Percentiles rank a stretch among this genome's conserved stretches.
These are phyloP conservation scores for Ceratobasidium sp. DNA, from an alignment of 1,284 basidiomycete species.

Conservation along the genomic window DNA sequence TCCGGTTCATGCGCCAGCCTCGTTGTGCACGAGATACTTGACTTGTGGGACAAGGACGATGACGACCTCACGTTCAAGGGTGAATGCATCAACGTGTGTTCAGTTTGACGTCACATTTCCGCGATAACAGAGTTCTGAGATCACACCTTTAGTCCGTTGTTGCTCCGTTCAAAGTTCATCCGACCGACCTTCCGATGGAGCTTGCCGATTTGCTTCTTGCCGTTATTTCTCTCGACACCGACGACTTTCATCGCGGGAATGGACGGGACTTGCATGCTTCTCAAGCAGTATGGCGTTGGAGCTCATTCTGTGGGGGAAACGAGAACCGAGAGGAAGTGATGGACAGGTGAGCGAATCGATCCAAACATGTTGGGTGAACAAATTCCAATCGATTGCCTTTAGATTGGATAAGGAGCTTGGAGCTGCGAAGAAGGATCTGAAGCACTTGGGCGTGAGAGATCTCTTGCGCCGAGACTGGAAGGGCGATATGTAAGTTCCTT, in stretches of 20 bases:
- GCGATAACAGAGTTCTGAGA: neutral
- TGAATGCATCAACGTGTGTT: slow-evolving; percentile 31
- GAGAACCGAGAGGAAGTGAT: slow-evolving; percentile 29
- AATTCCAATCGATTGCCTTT: neutral
- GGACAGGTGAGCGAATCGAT: slow-evolving; percentile 14
- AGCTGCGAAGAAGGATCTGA: slow-evolving; percentile 30
- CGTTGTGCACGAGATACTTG: slow-evolving; percentile 29
- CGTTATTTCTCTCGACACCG: slow-evolving; percentile 35
- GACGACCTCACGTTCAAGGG: slow-evolving; percentile 15
- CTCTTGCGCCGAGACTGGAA: slow-evolving; percentile 30
- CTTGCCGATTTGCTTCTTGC: slow-evolving; percentile 30
- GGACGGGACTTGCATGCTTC: slow-evolving; percentile 30
- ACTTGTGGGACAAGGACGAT: slow-evolving; percentile 32
- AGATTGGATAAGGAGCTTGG: slow-evolving; percentile 37
- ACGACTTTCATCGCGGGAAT: slow-evolving; percentile 36
- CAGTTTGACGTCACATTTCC: neutral
- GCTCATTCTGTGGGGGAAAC: slow-evolving; percentile 29
- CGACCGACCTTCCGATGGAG: slow-evolving; percentile 27
- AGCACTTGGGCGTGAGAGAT: slow-evolving; percentile 31
- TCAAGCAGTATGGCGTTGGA: slow-evolving; percentile 33
- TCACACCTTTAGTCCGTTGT: slow-evolving; percentile 8
- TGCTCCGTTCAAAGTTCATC: slow-evolving; percentile 17
- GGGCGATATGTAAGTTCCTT: slow-evolving; percentile 29
- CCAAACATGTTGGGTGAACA: neutral
- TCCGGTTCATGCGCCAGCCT: slow-evolving; percentile 37